Conservation (phyloP, 73 alveolate species). For the Tetrahymena thermophila region DNA sequence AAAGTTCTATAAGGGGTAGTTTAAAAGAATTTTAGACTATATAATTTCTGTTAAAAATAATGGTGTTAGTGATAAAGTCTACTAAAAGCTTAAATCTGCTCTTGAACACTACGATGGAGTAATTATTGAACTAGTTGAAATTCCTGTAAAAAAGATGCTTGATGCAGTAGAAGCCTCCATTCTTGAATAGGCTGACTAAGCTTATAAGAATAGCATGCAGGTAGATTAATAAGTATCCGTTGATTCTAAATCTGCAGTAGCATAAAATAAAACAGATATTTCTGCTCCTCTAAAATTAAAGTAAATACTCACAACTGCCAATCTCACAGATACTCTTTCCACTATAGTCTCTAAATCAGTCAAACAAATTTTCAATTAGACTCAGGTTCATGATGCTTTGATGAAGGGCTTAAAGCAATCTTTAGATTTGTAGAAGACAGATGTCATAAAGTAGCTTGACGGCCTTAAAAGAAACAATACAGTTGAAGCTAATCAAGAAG, state of each 20-base stretch:
- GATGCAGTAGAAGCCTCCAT: neutral
- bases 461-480: neutral
- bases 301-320: neutral
- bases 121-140: neutral
- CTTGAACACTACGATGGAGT: neutral
- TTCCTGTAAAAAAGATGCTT: neutral
- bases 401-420: neutral
- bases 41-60: neutral
- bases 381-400: neutral
- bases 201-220: neutral
- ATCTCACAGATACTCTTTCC: neutral
- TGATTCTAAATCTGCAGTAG: neutral
- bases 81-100: neutral
- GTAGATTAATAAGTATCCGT: neutral
- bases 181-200: neutral
- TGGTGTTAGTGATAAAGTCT: neutral
- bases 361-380: too few relatives aligned
- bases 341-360: neutral
- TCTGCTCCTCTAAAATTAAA: neutral
- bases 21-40: neutral
- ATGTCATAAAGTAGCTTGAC: neutral
- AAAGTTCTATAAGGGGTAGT: neutral
- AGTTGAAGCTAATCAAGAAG: neutral
- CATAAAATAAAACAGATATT: neutral
- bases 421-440: neutral